phyloP scores from a whole-genome alignment of 2,329 filamentous ascomycete species.

The Nigrograna mackinnonii region DNA sequence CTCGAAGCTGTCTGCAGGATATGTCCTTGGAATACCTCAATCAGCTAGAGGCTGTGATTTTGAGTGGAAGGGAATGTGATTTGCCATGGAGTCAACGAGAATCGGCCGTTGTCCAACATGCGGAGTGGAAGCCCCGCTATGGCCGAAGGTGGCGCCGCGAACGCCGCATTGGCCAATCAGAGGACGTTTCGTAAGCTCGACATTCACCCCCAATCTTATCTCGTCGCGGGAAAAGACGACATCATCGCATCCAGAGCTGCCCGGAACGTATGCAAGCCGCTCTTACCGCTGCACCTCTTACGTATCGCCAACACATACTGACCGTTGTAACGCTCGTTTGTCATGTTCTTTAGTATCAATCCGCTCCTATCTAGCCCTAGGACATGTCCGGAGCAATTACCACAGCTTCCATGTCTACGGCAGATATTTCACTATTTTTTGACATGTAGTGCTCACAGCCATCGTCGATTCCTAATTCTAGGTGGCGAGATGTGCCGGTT shows the following conservation, averaged over 20 bases:
- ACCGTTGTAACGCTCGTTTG: conserved; percentile 16
- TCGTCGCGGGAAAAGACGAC: conserved; percentile 11
- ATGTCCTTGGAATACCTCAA: too few species aligned
- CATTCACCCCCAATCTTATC: conserved; percentile 31
- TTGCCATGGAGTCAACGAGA: conserved; percentile 3
- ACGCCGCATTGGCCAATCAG: conserved; percentile 24
- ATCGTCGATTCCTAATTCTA: neutral
- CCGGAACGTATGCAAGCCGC: conserved; percentile 21
- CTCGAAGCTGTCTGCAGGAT: conserved; percentile 22
- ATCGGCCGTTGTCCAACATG: conserved; percentile 12
- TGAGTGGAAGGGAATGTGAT: conserved; percentile 6
- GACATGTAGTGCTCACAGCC: too few species aligned
- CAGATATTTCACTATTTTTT: too few species aligned
- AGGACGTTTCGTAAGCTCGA: conserved; percentile 23
- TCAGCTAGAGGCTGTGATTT: too few species aligned
- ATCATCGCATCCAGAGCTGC: conserved; percentile 7
- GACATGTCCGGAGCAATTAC: too few species aligned
- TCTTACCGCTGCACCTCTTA: conserved; percentile 22
- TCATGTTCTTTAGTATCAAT: conserved; percentile 3
- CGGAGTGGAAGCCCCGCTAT: conserved; percentile 27
- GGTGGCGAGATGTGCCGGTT: conserved; percentile 3
- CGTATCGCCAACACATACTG: conserved; percentile 20
- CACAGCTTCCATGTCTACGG: too few species aligned
- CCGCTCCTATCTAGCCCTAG: too few species aligned
- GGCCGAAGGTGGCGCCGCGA: conserved; percentile 22